Evolutionary conservation across 176 grass and related monocot genomes (phyloP).

Genomic region (Melocanna baccifera): DNA sequence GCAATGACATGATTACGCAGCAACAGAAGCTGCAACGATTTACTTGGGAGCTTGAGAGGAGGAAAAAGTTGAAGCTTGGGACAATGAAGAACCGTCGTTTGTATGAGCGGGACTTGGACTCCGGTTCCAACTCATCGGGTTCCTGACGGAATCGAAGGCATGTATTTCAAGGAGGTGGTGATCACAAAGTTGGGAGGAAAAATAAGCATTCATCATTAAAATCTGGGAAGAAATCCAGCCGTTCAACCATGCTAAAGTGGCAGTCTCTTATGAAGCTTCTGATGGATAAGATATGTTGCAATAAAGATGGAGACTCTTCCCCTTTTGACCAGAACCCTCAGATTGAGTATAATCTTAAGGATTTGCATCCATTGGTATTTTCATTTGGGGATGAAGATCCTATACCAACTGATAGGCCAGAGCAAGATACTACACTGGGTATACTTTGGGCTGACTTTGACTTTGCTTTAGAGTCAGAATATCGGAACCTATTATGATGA

Average conservation of each 20-base stretch:
- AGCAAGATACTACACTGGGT: constrained; percentile 46
- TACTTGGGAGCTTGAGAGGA: constrained; percentile 52
- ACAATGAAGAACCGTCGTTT: constrained; percentile 14
- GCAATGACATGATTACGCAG: constrained; percentile 4
- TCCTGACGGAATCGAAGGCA: constrained; percentile 28
- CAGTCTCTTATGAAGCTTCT: constrained; percentile 59
- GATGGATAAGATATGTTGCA: constrained; percentile 49
- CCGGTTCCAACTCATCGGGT: constrained; percentile 39
- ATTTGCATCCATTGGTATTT: constrained; percentile 68
- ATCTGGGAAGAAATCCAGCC: constrained; percentile 36
- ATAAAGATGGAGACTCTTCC: constrained; percentile 36
- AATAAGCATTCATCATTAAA: constrained; percentile 32
- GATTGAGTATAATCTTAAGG: constrained; percentile 47
- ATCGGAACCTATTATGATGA: constrained; percentile 74
- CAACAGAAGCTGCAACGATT: constrained; percentile 38
- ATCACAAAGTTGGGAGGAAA: constrained; percentile 26
- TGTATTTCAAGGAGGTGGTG: constrained; percentile 12
- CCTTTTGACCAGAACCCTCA: constrained; percentile 43
- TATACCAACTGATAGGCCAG: constrained; percentile 39
- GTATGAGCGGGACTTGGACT: constrained; percentile 28
- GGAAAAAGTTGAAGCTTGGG: constrained; percentile 48
- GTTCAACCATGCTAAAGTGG: constrained; percentile 34
- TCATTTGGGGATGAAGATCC: constrained; percentile 60
- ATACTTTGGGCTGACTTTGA: constrained; percentile 79
- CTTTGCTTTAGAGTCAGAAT: constrained; percentile 71